Evolutionary conservation across 306 rosid genomes (phyloP).

Genomic region (Biancaea sappan): DNA sequence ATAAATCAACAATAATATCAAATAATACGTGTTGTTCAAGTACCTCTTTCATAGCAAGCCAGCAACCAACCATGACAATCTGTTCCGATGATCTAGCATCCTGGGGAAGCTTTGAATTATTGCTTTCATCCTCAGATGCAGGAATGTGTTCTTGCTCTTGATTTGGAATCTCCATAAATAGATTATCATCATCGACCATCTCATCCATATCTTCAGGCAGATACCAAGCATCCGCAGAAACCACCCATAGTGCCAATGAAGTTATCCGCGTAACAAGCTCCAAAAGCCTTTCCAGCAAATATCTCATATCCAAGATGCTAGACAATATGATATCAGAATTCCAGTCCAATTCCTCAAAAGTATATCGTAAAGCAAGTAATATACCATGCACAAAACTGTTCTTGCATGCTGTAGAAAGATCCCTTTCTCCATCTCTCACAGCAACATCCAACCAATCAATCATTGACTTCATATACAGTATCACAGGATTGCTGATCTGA

Average conservation of each 20-base stretch:
- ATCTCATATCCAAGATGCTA: slow-evolving; percentile 62
- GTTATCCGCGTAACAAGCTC: slow-evolving; percentile 84
- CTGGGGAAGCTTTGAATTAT: slow-evolving; percentile 44
- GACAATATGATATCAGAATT: slow-evolving; percentile 57
- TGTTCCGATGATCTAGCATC: slow-evolving; percentile 75
- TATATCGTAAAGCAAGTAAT: slow-evolving; percentile 82
- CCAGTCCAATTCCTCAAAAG: slow-evolving; percentile 96
- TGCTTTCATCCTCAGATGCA: slow-evolving; percentile 52
- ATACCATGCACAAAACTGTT: slow-evolving; percentile 95
- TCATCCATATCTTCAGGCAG: slow-evolving; percentile 94
- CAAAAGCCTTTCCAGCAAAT: slow-evolving; percentile 68
- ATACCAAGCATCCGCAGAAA: slow-evolving; percentile 94
- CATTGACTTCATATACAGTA: slow-evolving; percentile 72
- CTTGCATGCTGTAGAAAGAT: slow-evolving; percentile 84
- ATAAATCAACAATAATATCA: slow-evolving; percentile 16
- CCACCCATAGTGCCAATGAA: slow-evolving; percentile 92
- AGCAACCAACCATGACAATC: slow-evolving; percentile 97
- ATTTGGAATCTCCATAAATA: slow-evolving; percentile 62
- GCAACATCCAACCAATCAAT: slow-evolving; percentile 80
- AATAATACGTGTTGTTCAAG: slow-evolving; percentile 16
- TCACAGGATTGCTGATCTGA: slow-evolving; percentile 54
- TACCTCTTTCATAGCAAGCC: slow-evolving; percentile 99
- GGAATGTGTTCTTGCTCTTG: slow-evolving; percentile 45
- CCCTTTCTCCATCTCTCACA: slow-evolving; percentile 78
- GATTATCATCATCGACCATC: slow-evolving; percentile 64